Conservation (phyloP, 768 basidiomycete species). For the Gautieria morchelliformis region DNA sequence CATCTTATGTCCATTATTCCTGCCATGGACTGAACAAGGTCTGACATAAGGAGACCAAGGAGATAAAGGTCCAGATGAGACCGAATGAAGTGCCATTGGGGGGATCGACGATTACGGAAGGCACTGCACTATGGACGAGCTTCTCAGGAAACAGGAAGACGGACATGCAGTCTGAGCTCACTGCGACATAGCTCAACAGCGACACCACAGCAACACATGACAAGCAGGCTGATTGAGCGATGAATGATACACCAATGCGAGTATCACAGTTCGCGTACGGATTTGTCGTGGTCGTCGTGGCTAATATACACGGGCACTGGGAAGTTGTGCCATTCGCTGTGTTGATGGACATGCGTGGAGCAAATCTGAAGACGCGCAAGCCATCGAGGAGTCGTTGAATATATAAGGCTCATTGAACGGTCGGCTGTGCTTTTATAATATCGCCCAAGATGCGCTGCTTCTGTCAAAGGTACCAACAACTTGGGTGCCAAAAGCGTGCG, state of each 20-base stretch:
- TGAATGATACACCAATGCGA: slow-evolving; percentile 17
- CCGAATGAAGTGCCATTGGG: background rate
- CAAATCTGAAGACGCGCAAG: too few relatives aligned
- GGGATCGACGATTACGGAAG: background rate
- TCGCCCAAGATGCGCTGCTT: too few relatives aligned
- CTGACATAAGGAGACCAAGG: slow-evolving; percentile 19
- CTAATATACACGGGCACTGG: too few relatives aligned
- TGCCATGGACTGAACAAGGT: slow-evolving; percentile 22
- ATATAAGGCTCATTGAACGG: too few relatives aligned
- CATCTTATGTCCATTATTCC: slow-evolving; percentile 30
- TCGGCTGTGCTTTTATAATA: too few relatives aligned
- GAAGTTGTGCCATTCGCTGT: too few relatives aligned
- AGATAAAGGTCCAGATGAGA: slow-evolving; percentile 22
- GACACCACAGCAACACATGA: slow-evolving; percentile 15
- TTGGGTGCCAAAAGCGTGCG: too few relatives aligned
- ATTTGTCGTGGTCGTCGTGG: too few relatives aligned
- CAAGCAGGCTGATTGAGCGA: slow-evolving; percentile 16
- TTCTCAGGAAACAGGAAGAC: slow-evolving; percentile 11
- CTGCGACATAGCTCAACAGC: slow-evolving; percentile 16
- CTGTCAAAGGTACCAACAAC: too few relatives aligned
- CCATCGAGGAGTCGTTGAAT: too few relatives aligned
- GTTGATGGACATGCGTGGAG: too few relatives aligned
- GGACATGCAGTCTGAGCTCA: slow-evolving; percentile 11
- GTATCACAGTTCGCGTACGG: slow-evolving; percentile 9
- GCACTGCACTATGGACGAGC: slow-evolving; percentile 10